A percentile compares a stretch with the other conserved stretches of the same genome.
Evolutionary conservation across 1,139 yeast species (phyloP).

Genomic region (Zygoascus meyerae): DNA sequence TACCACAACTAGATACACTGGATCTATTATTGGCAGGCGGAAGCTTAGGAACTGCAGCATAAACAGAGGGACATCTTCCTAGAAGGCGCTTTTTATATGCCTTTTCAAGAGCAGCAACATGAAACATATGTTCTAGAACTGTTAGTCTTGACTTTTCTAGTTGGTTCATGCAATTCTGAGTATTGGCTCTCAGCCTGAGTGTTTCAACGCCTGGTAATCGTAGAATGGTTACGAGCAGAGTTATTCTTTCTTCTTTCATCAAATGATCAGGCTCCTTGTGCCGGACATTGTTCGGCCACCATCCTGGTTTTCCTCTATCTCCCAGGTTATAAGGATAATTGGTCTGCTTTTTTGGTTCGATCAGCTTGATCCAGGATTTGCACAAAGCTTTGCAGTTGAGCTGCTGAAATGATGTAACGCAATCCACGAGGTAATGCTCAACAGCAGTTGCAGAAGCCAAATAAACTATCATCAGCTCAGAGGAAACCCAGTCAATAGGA

Average conservation of each 20-base stretch:
- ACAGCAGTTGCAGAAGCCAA: not conserved
- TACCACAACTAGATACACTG: no score
- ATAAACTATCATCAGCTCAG: not conserved
- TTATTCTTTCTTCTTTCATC: conserved; percentile 50
- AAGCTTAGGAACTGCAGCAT: no score
- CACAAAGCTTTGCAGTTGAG: conserved; percentile 55
- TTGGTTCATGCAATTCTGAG: no score
- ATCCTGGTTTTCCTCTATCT: conserved; percentile 46
- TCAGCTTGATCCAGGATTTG: conserved; percentile 58
- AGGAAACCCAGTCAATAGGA: not conserved
- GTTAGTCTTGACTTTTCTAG: no score
- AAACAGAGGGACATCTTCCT: no score
- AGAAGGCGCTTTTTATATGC: no score
- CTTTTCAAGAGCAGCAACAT: no score
- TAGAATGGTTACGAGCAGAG: conserved; percentile 43
- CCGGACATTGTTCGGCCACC: conserved; percentile 64
- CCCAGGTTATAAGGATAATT: conserved; percentile 55
- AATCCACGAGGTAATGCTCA: not conserved
- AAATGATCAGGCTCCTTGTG: conserved; percentile 76
- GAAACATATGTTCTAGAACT: no score
- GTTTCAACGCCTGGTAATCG: conserved; percentile 1
- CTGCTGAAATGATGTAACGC: conserved; percentile 41
- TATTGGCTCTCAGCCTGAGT: no score
- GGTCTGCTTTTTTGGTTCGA: conserved; percentile 67
- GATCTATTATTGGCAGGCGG: no score